These are phyloP conservation scores for Erodium chrysanthum DNA, from an alignment of 441 rosid genomes.

Conservation along the genomic window DNA sequence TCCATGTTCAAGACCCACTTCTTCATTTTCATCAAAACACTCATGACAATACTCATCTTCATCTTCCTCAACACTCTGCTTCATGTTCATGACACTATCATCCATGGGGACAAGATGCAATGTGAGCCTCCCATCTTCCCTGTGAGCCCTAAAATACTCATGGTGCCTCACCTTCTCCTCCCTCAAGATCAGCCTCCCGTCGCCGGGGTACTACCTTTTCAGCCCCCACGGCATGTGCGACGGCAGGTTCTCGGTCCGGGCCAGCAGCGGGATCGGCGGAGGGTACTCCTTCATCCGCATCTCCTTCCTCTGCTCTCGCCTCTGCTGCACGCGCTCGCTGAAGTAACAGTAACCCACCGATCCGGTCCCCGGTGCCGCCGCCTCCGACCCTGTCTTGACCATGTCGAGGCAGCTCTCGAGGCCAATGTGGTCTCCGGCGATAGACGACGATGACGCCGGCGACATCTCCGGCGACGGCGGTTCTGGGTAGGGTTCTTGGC, in stretches of 20 bases:
- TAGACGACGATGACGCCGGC: neutral
- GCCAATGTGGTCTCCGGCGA: neutral
- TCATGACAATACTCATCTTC: slow-evolving; percentile 6
- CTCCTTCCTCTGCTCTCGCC: slow-evolving; percentile 32
- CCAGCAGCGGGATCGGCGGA: slow-evolving; percentile 26
- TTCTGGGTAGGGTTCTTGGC: neutral
- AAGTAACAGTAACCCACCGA: neutral
- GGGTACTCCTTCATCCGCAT: slow-evolving; percentile 28
- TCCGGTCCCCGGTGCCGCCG: slow-evolving; percentile 8
- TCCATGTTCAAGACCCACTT: too few species aligned
- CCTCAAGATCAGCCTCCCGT: slow-evolving; percentile 39
- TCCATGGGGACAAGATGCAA: slow-evolving; percentile 37
- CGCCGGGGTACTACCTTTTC: slow-evolving; percentile 32
- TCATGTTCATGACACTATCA: slow-evolving; percentile 14
- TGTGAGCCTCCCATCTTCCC: slow-evolving; percentile 38
- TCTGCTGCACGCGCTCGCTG: slow-evolving; percentile 21
- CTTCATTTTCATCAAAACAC: too few species aligned
- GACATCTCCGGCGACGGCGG: neutral
- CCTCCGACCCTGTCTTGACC: neutral
- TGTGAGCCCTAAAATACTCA: slow-evolving; percentile 35
- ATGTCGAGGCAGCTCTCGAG: neutral
- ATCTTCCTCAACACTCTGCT: neutral
- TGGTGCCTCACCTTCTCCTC: slow-evolving; percentile 44
- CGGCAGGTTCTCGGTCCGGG: slow-evolving; percentile 36
- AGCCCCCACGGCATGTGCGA: slow-evolving; percentile 35